phyloP scores from a whole-genome alignment of 306 rosid species.

The Vachellia collinsii region DNA sequence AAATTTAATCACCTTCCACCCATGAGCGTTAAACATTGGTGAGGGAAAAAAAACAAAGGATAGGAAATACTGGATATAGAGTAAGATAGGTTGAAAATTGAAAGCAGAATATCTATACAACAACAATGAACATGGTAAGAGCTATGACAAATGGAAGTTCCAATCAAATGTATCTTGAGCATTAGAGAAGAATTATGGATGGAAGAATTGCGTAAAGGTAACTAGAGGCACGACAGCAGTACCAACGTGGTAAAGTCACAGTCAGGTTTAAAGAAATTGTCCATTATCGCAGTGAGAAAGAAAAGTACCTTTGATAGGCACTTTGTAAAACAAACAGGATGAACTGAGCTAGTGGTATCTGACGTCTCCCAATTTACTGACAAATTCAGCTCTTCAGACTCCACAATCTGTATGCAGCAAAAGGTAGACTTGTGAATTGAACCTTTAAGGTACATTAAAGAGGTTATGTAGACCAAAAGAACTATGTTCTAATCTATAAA shows the following conservation, averaged over 20 bases:
- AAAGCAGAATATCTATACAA: not conserved
- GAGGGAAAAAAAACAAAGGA: not conserved
- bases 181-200: not conserved
- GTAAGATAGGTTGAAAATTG: not conserved
- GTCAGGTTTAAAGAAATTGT: slow-evolving; percentile 18
- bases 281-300: not conserved
- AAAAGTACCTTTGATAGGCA: slow-evolving; percentile 70
- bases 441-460: slow-evolving; percentile 32
- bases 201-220: not conserved
- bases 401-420: slow-evolving; percentile 57
- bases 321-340: slow-evolving; percentile 87
- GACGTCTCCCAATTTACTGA: slow-evolving; percentile 61
- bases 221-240: not conserved
- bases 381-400: slow-evolving; percentile 51
- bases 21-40: not conserved
- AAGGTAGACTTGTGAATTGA: slow-evolving; percentile 28
- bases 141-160: not conserved
- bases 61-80: not conserved
- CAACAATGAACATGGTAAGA: not conserved
- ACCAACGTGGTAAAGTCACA: not conserved
- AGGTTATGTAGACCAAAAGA: slow-evolving; percentile 21
- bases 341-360: slow-evolving; percentile 50
- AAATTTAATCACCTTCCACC: slow-evolving; percentile 9
- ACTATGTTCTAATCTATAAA: slow-evolving; percentile 9
- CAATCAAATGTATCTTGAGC: not conserved